Conservation (phyloP, 2,329 filamentous ascomycete genomes). For the Claviceps digitariae region DNA sequence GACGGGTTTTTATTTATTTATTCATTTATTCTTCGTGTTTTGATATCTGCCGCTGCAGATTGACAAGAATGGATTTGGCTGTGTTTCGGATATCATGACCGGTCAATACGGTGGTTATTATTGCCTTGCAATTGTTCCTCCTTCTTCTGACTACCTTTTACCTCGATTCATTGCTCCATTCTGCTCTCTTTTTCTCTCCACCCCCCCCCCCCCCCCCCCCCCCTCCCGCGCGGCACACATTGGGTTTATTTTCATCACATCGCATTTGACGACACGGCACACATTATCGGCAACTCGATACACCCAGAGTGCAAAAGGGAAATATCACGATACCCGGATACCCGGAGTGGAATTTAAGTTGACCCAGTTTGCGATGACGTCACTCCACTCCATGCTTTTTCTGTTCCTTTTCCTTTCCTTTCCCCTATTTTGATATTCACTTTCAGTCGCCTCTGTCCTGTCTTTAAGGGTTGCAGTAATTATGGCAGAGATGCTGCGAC, state of each 20-base stretch:
- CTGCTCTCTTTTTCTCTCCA: no score
- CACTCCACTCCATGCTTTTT: conserved; percentile 21
- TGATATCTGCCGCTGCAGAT: not conserved
- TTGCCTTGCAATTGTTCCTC: not conserved
- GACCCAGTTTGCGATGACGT: conserved; percentile 18
- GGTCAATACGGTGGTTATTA: not conserved
- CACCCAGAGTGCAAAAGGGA: conserved; percentile 18
- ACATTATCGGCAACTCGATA: conserved; percentile 17
- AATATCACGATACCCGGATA: conserved; percentile 22
- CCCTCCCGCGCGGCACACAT: conserved; percentile 1
- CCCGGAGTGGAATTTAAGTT: conserved; percentile 23
- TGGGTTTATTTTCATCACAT: not conserved
- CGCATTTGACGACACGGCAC: conserved; percentile 12
- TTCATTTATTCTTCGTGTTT: not conserved
- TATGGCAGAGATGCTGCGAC: no score
- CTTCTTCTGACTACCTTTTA: not conserved
- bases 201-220: not conserved
- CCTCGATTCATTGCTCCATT: not conserved
- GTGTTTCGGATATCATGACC: not conserved
- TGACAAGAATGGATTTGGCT: conserved; percentile 6
- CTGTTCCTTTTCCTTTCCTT: not conserved
- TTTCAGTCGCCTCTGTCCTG: not conserved
- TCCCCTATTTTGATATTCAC: not conserved
- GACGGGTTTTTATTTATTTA: not conserved
- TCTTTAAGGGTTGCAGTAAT: not conserved